Evolutionary conservation across 2,329 filamentous ascomycete species (phyloP), one percentile per base, ranked within the genome.

Genomic region (Neophaeococcomyces aloes): DNA sequence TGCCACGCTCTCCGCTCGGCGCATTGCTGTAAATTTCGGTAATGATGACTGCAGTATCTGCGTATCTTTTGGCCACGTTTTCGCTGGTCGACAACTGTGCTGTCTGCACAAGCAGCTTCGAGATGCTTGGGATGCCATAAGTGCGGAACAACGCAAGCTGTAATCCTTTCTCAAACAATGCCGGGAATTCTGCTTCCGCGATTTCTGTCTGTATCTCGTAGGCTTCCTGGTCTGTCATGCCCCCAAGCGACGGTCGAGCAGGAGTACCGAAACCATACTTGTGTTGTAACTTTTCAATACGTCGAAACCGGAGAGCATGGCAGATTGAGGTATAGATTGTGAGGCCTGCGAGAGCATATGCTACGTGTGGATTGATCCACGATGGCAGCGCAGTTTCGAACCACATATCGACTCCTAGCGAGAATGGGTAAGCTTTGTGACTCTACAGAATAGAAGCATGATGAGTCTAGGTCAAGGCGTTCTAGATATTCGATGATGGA

Each of bases 41-140:
- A 3, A 77, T 57, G 2, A 77, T 58, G 2, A 71, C 61, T 3
- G 52, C 60, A 0, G 74, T 77, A 52, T 77, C 74, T 1, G 66
- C 63, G 47, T 70, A 72, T 10, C 74, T 66, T 52, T 76, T 76
- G 1, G 66, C 61, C 0, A 72, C 68, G 8, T 64, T 71, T n/a
- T 62, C 59, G 1, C 60, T 52, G 7, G 61, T 61, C 2, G 63
- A 61, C 25, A 77, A 66, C 51, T 77, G 68, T 29, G 62, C 65
- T 2, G 74, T 77, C 29, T 63, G 63, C 1, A 63, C 61, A 6
- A 77, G 64, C 2, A 75, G 56, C 3, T 52, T 53, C 0, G 72
- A 75, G 41, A 77, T 75, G 14, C 65, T 63, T 0, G 75, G 73
- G 43, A 78, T 74, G 6, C 72, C 74, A 50, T 76, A 76, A 1